Base-by-base conservation (phyloP, 352 stramenopile species). In the Pythium apleroticum region DNA sequence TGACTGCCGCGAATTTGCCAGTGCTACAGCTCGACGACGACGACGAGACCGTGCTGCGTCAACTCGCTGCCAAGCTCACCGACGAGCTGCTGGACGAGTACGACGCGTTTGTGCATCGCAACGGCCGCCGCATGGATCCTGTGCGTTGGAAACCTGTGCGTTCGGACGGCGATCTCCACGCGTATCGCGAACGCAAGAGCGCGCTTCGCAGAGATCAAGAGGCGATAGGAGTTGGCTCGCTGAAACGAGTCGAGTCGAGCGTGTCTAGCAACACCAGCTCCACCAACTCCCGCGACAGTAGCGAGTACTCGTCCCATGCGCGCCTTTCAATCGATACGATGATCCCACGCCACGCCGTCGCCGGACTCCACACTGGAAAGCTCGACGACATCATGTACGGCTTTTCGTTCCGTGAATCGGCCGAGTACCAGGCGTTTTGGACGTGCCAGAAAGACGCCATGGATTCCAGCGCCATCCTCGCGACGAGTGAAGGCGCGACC, bases 321-420 rank as follows among this genome's bases (percentile, higher is more conserved):
- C 22, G 35, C 1, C 50, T 53, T 9, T 33, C 30, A 9, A 33
- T 33, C 30, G 30, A 33, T 33, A 33, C 30, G 30, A 10, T 33
- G 30, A 33, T 33, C 30, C 22, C 45, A 49, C 54, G 53, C 24
- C n/a, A 87, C 0, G 53, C 86, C 17, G 80, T 75, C 1, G 57
- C 82, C 15, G 80, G 80, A 3, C 72, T 67, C 2, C 58, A 86
- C 20, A 37, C 57, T 5, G 81, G 78, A 8, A 76, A 64, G 11
- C 61, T 90, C 15, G 78, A 90, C 19, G 81, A 90, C 39, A 75
- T 76, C 39, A 74, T 90, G 73, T 81, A 78, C 45, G 75, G 73
- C 7, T 28, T 81, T 27, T 52, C 72, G n/a, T 71, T 75, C 20
- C 77, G 72, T 20, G 75, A 81, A 24, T 58, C 64, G 0, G 70